Evolutionary conservation across 768 basidiomycete genomes (phyloP), one percentile per base, ranked within the genome.

Genomic region (Tulasnella sp.): DNA sequence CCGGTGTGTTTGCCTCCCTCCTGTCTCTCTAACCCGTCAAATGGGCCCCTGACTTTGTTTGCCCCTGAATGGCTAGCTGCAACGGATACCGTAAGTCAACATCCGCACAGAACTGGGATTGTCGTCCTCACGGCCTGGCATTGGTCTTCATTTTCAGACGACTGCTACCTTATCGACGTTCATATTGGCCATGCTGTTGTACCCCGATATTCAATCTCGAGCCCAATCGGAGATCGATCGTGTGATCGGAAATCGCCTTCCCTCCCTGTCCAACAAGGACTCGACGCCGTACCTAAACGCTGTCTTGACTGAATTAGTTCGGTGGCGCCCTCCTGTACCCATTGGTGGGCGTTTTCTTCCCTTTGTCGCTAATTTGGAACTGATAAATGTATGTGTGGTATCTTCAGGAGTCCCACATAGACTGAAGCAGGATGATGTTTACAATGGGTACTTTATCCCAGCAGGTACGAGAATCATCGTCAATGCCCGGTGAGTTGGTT

Each of bases 141-240:
- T 15, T 26, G 19, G 41, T 17, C 11, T 29, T 21, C 38, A 27
- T 55, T 54, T 42, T 68, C 62, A 0, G 61, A 53, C 29, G 59
- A 65, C 17, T 3, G 10, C 1, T 75, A 56, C 60, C 2, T 19
- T 58, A 11, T 47, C 42, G 1, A 62, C 53, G 24, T 56, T 59
- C 42, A 21, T 66, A 23, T 56, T 68, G 26, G 65, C 64, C 19
- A 68, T 70, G 68, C 48, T 65, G 4, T 60, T 68, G 13, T 64
- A 65, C 49, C 69, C 68, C 0, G 66, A 68, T 23, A 30, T 51
- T 17, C 17, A 77, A 61, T 50, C 62, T 5, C 62, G 65, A 24
- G 72, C 71, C 15, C 72, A 74, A 17, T 67, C 67, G 29, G 76
- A 78, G 66, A 68, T 74, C 24, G 64, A 71, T 19, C 51, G 59